Evolutionary conservation across 1,284 basidiomycete species (phyloP).

Genomic region (Veloporphyrellus conicus): DNA sequence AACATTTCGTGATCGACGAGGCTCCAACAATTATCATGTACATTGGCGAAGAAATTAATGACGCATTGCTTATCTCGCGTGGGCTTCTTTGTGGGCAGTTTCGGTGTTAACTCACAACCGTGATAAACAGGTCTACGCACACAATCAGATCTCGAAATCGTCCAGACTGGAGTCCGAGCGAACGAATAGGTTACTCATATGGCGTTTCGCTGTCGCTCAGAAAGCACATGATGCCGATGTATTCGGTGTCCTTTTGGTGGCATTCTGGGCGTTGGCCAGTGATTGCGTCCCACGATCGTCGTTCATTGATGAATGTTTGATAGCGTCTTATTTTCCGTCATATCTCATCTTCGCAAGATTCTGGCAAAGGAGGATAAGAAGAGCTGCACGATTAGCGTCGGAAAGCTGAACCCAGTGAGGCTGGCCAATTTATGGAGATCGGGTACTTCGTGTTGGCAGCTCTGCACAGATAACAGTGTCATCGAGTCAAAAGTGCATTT

Average conservation of each 20-base stretch:
- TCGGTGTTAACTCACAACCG: neutral
- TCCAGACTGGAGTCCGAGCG: slow-evolving; percentile 57
- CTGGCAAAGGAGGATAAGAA: slow-evolving; percentile 74
- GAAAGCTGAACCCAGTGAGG: slow-evolving; percentile 93
- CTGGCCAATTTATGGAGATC: slow-evolving; percentile 95
- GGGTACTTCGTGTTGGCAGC: slow-evolving; percentile 95
- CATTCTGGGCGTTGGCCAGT: slow-evolving; percentile 83
- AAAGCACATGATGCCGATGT: slow-evolving; percentile 90
- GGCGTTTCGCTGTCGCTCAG: slow-evolving; percentile 84
- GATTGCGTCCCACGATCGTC: neutral
- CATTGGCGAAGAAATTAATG: slow-evolving; percentile 83
- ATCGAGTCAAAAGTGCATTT: slow-evolving; percentile 71
- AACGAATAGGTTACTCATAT: slow-evolving; percentile 86
- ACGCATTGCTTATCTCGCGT: slow-evolving; percentile 53
- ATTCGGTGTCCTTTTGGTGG: slow-evolving; percentile 93
- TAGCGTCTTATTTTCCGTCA: slow-evolving; percentile 82
- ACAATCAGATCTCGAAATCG: slow-evolving; percentile 56
- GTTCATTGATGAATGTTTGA: neutral
- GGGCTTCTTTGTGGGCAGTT: neutral
- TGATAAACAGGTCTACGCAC: slow-evolving; percentile 81
- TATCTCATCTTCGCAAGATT: slow-evolving; percentile 68
- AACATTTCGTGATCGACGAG: slow-evolving; percentile 1
- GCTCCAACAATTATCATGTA: slow-evolving; percentile 59
- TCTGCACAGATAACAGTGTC: slow-evolving; percentile 89
- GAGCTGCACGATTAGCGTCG: slow-evolving; percentile 92